phyloP scores from a whole-genome alignment of 2,329 filamentous ascomycete genomes.

The Grosmannia clavigera region DNA sequence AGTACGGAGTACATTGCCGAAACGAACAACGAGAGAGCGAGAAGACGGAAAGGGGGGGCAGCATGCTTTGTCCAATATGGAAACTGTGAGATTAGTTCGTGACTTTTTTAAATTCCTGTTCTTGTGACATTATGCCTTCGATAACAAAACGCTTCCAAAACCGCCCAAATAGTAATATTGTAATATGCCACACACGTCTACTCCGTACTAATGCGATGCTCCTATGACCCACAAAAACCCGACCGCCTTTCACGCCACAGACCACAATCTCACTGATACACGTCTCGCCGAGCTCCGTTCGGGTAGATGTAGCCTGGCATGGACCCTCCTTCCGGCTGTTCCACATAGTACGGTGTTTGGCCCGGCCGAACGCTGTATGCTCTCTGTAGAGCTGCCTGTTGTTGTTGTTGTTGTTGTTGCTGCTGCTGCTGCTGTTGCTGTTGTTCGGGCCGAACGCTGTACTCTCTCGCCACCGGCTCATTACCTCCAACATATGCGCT shows the following conservation, averaged over 20 bases:
- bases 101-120: neutral
- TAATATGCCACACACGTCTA: neutral
- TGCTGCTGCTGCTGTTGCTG: neutral
- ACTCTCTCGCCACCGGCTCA: slow-evolving; percentile 2
- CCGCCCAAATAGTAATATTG: neutral
- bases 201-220: neutral
- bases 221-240: neutral
- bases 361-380: slow-evolving; percentile 29
- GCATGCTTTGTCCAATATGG: neutral
- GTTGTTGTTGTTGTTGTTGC: slow-evolving; percentile 15
- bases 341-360: slow-evolving; percentile 6
- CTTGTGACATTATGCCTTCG: neutral
- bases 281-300: slow-evolving; percentile 19
- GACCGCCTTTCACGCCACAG: neutral
- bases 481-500: neutral
- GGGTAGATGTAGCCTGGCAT: slow-evolving; percentile 33
- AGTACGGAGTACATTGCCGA: neutral
- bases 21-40: neutral
- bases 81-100: neutral
- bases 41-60: neutral
- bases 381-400: slow-evolving; percentile 20
- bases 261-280: slow-evolving; percentile 4
- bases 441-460: slow-evolving; percentile 12
- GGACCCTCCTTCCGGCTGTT: neutral
- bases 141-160: neutral